Base-by-base conservation (phyloP, 2,329 filamentous ascomycete species). In the Rhexocercosporidium sp. region DNA sequence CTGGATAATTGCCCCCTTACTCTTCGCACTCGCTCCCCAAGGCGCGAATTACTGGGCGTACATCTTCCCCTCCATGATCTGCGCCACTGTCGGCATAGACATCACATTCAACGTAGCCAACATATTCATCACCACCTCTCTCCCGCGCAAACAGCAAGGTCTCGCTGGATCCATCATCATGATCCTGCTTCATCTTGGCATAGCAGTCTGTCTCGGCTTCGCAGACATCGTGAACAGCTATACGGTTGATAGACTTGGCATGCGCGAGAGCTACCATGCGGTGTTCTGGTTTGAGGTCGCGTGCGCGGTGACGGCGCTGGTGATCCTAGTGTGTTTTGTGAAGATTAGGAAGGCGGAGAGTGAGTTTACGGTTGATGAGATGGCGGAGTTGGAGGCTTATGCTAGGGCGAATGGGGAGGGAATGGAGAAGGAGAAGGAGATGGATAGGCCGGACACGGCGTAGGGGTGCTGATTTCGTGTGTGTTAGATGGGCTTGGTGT, bases 71-170 rank as follows among this genome's bases (percentile, higher is more conserved):
- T 81, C 87, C 63, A 91, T 91, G 88, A 77, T 90, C 3, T 87
- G 88, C 69, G 85, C 84, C 14, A 94, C 92, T 0, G 82, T 94
- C 39, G 91, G 90, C 20, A 88, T 94, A 67, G 92, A 95, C 74
- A 88, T 94, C 64, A 88, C 88, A 7, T 94, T 90, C 79, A 93
- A 90, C 74, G 85, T 94, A 1, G 86, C 89, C 20, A 94, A 91
- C 73, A 86, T 94, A 67, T 94, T 92, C 78, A 91, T 93, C 76
- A 93, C 91, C 0, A 93, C 91, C 0, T 86, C 85, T 16, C 81
- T 94, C 69, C 90, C 91, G 0, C 82, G 82, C 4, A 83, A 85
- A 14, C 83, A 88, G 59, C 92, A 95, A 76, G 91, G 90, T 0
- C 81, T 93, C 0, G 92, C 91, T 0, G 90, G 91, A 0, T 91